Evolutionary conservation across 73 alveolate species (phyloP).

Genomic region (Durusdinium trenchii): DNA sequence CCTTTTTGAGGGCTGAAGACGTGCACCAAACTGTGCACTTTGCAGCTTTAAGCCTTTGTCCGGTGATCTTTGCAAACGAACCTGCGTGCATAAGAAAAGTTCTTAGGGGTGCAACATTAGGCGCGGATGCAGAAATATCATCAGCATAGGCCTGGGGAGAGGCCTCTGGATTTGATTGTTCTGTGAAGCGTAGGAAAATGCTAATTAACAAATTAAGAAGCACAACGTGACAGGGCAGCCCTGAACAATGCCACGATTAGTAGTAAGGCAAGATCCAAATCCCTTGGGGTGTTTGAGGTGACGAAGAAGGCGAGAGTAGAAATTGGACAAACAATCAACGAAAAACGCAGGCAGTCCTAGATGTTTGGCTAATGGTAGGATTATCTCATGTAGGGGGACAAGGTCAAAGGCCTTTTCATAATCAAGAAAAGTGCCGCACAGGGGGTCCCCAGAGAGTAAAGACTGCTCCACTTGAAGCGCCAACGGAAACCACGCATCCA

Average conservation of each 20-base stretch:
- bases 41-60: no score
- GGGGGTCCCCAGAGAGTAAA: not conserved
- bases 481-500: not conserved
- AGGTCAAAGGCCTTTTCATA: slow-evolving; percentile 1
- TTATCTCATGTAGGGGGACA: not conserved
- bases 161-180: no score
- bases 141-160: no score
- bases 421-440: not conserved
- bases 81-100: no score
- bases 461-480: slow-evolving; percentile 1
- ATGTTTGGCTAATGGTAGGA: not conserved
- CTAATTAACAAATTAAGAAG: no score
- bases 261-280: not conserved
- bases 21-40: no score
- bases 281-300: not conserved
- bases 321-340: not conserved
- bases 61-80: no score
- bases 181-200: no score
- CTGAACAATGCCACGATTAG: not conserved
- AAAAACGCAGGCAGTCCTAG: not conserved
- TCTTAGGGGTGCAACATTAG: no score
- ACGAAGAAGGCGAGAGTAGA: not conserved
- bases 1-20: no score
- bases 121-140: no score
- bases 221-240: no score